These are phyloP conservation scores for Leccinum colubrinum DNA, from an alignment of 1,284 basidiomycete species.

Conservation along the genomic window DNA sequence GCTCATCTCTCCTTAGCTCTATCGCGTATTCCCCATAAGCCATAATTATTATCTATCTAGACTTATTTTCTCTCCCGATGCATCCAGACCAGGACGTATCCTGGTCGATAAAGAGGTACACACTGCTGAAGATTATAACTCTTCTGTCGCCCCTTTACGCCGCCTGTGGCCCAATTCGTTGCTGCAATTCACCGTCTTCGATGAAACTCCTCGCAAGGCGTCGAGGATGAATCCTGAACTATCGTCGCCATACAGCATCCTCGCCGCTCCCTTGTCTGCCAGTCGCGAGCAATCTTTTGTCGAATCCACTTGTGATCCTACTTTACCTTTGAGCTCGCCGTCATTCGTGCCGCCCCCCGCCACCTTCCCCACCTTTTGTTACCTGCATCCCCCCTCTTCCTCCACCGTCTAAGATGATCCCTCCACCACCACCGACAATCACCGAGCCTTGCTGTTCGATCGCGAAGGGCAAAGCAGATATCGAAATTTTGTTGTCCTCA, in stretches of 20 bases:
- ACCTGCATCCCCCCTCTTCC: background rate
- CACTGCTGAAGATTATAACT: slow-evolving; percentile 54
- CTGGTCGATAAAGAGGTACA: slow-evolving; percentile 61
- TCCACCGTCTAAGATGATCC: background rate
- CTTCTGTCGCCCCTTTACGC: slow-evolving; percentile 47
- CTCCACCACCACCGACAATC: slow-evolving; percentile 34
- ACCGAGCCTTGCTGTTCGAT: slow-evolving; percentile 47
- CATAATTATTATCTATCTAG: slow-evolving; percentile 59
- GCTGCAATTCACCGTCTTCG: slow-evolving; percentile 60
- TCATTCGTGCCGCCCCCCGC: background rate
- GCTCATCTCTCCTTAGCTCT: slow-evolving; percentile 45
- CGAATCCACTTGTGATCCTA: slow-evolving; percentile 2
- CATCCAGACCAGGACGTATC: slow-evolving; percentile 47
- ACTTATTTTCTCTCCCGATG: slow-evolving; percentile 63
- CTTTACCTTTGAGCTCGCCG: background rate
- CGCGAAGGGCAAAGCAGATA: slow-evolving; percentile 49
- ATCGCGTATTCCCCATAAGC: slow-evolving; percentile 64
- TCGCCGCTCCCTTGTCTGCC: background rate
- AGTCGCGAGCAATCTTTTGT: slow-evolving; percentile 5
- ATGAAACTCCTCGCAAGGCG: slow-evolving; percentile 44
- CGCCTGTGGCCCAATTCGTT: slow-evolving; percentile 54
- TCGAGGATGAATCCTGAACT: slow-evolving; percentile 19
- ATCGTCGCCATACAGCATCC: slow-evolving; percentile 3
- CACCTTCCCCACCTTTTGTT: background rate
- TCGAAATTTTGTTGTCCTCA: slow-evolving; percentile 50